Evolutionary conservation across 331 rosid species (phyloP).

Genomic region (Stylosanthes scabra): DNA sequence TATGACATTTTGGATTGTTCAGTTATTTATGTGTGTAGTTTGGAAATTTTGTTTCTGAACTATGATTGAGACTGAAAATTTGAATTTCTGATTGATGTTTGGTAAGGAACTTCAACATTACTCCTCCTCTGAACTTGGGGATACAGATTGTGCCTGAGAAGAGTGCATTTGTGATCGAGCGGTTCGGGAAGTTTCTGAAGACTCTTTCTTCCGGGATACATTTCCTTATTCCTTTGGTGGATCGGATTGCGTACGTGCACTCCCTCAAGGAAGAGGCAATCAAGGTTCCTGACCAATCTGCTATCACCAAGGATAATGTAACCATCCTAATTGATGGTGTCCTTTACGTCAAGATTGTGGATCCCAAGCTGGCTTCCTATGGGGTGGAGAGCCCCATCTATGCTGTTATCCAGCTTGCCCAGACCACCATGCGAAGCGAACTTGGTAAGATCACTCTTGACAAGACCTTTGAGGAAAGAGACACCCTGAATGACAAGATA

Average conservation of each 20-base stretch:
- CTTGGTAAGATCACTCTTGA: constrained; percentile 97
- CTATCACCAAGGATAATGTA: constrained; percentile 92
- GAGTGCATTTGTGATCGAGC: constrained; percentile 87
- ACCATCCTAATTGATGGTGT: constrained; percentile 89
- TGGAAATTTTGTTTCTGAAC: too few species aligned
- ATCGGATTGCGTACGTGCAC: constrained; percentile 87
- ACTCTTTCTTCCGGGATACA: constrained; percentile 92
- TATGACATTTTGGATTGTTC: too few species aligned
- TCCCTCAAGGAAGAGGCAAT: constrained; percentile 92
- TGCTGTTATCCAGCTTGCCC: constrained; percentile 95
- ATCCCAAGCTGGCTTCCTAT: constrained; percentile 93
- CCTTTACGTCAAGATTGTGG: constrained; percentile 94
- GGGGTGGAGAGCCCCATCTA: constrained; percentile 88
- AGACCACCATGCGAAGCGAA: constrained; percentile 94
- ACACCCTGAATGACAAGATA: constrained; percentile 80
- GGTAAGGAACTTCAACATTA: constrained; percentile 57
- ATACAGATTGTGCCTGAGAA: constrained; percentile 92
- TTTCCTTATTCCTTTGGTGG: constrained; percentile 84
- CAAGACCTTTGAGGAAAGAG: constrained; percentile 93
- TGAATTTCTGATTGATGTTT: too few species aligned
- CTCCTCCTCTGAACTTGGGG: constrained; percentile 93
- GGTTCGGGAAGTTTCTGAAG: constrained; percentile 84
- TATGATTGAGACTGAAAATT: neutral
- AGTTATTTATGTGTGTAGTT: too few species aligned
- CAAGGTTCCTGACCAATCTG: constrained; percentile 82